Evolutionary conservation across 2,329 filamentous ascomycete species (phyloP), one percentile per base, ranked within the genome.

Genomic region (Diplocarpon rosae): DNA sequence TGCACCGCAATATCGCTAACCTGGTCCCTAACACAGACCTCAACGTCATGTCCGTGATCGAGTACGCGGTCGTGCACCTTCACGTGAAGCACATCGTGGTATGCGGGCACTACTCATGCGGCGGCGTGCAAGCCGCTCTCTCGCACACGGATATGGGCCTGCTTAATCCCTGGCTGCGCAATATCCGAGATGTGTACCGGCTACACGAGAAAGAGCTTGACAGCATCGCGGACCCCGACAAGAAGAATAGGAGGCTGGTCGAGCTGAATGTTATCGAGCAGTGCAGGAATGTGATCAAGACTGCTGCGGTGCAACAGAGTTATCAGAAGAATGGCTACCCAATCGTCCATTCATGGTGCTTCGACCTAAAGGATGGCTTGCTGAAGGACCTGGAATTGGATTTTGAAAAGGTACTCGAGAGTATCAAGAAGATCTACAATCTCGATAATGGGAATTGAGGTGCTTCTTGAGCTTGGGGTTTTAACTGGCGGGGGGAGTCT

Each of bases 1-100:
- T 93, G 55, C 87, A 94, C 72, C 85, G 89, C 66, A 95, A 95
- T 70, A 94, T 95, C 64, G 88, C 87, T 67, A 95, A 95, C 70
- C 73, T 93, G 53, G 74, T 94, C 46, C 78, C 79, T 66, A 78
- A 80, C 61, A 81, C 78, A 52, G 89, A 95, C 62, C 74, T 93
- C 59, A 88, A 80, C 64, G 78, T 80, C 39, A 80, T 85, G 63
- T 76, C 76, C 62, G 87, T 94, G 57, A 85, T 95, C 65, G 80
- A 92, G 62, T 95, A 88, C 63, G 85, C 87, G 52, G 86, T 95
- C 52, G 71, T 75, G 56, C 79, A 90, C 63, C 73, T 95, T 33
- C 73, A 84, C 61, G 82, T 87, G 62, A 86, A 86, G 69, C 83
- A 87, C 69, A 83, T 87, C 56, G 72, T 87, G 53, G 79, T 87